Evolutionary conservation across 345 rosid species (phyloP).

Genomic region (Mallotus nudiflorus): DNA sequence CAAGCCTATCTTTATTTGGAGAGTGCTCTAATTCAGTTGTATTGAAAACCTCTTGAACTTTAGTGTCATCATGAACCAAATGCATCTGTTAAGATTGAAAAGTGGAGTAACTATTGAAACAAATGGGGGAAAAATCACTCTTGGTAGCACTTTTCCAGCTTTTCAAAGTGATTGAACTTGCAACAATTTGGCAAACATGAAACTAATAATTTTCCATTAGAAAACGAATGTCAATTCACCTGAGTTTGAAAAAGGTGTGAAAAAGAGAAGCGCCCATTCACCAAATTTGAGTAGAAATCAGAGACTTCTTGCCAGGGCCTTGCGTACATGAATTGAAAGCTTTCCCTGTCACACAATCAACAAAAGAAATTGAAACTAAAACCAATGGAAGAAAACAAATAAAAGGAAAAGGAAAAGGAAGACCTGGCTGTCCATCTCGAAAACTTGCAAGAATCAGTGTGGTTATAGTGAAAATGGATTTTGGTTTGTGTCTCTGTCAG

Average conservation of each 20-base stretch:
- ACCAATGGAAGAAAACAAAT: background rate
- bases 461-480: conserved; percentile 62
- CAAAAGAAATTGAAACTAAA: background rate
- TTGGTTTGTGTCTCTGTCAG: conserved; percentile 17
- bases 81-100: conserved; percentile 30
- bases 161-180: too few relatives aligned
- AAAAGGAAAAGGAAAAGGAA: background rate
- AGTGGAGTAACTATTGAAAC: background rate
- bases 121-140: too few relatives aligned
- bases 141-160: too few relatives aligned
- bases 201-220: too few relatives aligned
- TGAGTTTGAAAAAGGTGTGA: conserved; percentile 48
- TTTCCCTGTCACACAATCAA: conserved; percentile 45
- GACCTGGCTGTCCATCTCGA: conserved; percentile 83
- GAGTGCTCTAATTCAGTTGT: conserved; percentile 32
- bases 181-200: too few relatives aligned
- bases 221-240: conserved; percentile 38
- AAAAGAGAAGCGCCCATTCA: conserved; percentile 46
- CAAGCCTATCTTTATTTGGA: conserved; percentile 41
- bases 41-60: conserved; percentile 21
- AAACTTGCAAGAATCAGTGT: conserved; percentile 62
- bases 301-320: conserved; percentile 76
- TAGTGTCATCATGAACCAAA: conserved; percentile 34
- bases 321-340: conserved; percentile 62
- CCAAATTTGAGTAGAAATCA: conserved; percentile 59